A percentile compares a stretch with the other conserved stretches of the same genome.
Conservation (phyloP, 768 basidiomycete species). For the Boletus reticuloceps region DNA sequence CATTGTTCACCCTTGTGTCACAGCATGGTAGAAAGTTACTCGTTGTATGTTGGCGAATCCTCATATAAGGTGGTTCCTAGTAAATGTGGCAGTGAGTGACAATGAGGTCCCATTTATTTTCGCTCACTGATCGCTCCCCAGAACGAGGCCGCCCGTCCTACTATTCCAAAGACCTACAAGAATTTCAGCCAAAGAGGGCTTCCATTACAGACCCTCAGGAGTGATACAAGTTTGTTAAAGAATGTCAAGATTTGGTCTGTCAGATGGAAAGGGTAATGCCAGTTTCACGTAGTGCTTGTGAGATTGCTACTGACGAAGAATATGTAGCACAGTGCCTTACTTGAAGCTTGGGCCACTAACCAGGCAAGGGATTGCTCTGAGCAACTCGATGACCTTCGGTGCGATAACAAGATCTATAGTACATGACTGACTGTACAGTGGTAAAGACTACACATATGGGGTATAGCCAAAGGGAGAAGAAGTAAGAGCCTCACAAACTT, state of each 20-base stretch:
- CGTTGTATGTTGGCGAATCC: constrained; percentile 16
- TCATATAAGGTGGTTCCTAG: constrained; percentile 29
- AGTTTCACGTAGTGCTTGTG: neutral
- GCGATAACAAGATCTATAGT: neutral
- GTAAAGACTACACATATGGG: too few relatives aligned
- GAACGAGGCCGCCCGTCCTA: constrained; percentile 31
- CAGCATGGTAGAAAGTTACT: constrained; percentile 30
- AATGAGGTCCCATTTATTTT: neutral
- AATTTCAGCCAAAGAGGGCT: constrained; percentile 30
- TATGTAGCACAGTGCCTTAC: constrained; percentile 37
- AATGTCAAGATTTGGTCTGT: constrained; percentile 31
- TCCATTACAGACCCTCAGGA: constrained; percentile 29
- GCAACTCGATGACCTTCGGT: constrained; percentile 43
- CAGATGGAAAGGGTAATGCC: constrained; percentile 30
- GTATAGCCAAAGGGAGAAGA: too few relatives aligned
- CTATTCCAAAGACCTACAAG: constrained; percentile 27
- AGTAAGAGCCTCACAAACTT: too few relatives aligned
- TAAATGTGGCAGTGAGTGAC: constrained; percentile 31
- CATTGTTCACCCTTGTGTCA: neutral
- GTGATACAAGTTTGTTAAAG: constrained; percentile 32
- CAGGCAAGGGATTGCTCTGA: constrained; percentile 37
- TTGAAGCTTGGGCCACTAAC: constrained; percentile 40
- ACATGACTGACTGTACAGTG: too few relatives aligned
- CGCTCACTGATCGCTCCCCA: neutral
- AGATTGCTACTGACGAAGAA: neutral